Evolutionary conservation across 2,329 filamentous ascomycete genomes (phyloP), one percentile per base, ranked within the genome.

Genomic region (Dryadomyces quercivorus): DNA sequence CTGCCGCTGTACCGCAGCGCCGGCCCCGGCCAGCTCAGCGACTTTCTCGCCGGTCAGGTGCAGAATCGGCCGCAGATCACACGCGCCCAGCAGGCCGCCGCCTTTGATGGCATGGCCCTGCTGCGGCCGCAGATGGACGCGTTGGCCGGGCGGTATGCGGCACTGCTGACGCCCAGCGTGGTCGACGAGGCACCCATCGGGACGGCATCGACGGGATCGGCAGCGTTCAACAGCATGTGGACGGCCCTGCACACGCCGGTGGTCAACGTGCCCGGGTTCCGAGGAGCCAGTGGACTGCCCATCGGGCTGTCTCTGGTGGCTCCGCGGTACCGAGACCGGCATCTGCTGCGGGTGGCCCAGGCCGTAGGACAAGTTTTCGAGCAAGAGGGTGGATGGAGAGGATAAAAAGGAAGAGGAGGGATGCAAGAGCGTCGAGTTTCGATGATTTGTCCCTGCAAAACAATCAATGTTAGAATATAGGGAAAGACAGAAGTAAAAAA

Each of bases 261-360:
- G 0, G 65, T 85, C n/a, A 85, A 85, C 56, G 64, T 86, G 0
- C 81, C 81, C 0, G 82, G 81, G 0, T 85, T 86, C 59, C 65
- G 70, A 38, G 81, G 82, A 0, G 69, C 69, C 34, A 71, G 76
- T 56, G 73, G 70, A 0, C 65, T 86, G 71, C 83, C 82, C 0
- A 72, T 86, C 42, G 82, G 83, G 0, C 59, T 81, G 20, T 78
- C 75, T 0, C 61, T 80, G 1, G 72, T 80, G 0, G 70, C 69
- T 0, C 67, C 72, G 1, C 64, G 75, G 21, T 78, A 73, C 57
- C 58, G 62, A 5, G 75, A 78, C 58, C 63, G 66, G 46, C 68
- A 67, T 54, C 59, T 76, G 26, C 59, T 77, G 34, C 58, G 61
- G 15, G 69, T 70, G 12, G 42, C 42, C 18, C 3, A n/a, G 16